A percentile compares a stretch with the other conserved stretches of the same genome.
These are phyloP conservation scores for Mortierella sp. DNA, from an alignment of 371 early-diverging fungal genomes.

Conservation along the genomic window DNA sequence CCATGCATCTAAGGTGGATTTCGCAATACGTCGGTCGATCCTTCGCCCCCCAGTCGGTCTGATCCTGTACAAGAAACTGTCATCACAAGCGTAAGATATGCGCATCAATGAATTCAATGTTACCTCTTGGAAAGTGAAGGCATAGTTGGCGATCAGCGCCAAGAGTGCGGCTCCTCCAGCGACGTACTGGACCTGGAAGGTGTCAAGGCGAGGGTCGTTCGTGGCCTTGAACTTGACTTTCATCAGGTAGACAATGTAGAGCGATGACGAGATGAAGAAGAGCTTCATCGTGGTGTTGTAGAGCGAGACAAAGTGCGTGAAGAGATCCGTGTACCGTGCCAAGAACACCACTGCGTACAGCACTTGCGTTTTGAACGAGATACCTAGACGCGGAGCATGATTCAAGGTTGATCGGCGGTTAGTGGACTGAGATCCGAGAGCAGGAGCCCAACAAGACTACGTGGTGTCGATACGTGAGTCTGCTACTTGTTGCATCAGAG, in stretches of 20 bases:
- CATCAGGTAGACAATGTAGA: slow-evolving; percentile 95
- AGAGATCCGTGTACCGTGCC: slow-evolving; percentile 97
- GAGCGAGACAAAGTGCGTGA: slow-evolving; percentile 75
- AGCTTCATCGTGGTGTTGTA: slow-evolving; percentile 98
- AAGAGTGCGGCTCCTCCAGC: slow-evolving; percentile 75
- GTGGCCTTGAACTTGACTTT: slow-evolving; percentile 86
- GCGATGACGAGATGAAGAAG: slow-evolving; percentile 89
- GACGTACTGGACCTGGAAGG: slow-evolving; percentile 90
- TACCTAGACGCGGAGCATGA: slow-evolving; percentile 69
- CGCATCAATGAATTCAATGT: slow-evolving; percentile 1
- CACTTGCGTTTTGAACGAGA: slow-evolving; percentile 97
- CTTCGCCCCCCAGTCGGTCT: too few species aligned
- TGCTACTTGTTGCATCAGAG: too few species aligned
- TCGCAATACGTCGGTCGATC: too few species aligned
- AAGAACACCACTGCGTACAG: slow-evolving; percentile 95
- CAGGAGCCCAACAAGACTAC: too few species aligned
- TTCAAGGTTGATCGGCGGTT: neutral
- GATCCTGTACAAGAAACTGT: neutral
- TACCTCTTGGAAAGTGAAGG: slow-evolving; percentile 79
- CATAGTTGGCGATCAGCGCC: slow-evolving; percentile 77
- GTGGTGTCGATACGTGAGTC: too few species aligned
- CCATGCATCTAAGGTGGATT: too few species aligned
- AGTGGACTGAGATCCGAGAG: neutral
- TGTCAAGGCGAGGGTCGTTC: slow-evolving; percentile 92
- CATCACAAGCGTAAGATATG: neutral